phyloP scores from a whole-genome alignment of 495 filamentous ascomycete species.

The Extremus antarcticus region DNA sequence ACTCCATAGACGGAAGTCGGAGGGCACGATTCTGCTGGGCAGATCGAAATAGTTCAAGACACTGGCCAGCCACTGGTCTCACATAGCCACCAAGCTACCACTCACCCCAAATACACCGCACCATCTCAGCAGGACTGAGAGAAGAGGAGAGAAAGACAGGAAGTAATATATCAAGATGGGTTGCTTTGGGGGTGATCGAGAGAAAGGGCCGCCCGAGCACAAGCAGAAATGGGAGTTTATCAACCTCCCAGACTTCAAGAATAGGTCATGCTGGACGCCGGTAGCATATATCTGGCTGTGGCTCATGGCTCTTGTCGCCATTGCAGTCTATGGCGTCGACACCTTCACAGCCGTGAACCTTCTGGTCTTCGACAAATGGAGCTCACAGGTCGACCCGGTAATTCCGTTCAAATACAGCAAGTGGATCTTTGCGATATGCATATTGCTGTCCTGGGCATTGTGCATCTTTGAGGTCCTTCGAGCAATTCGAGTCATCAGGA shows the following conservation, averaged over 20 bases:
- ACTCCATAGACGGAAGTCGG: neutral
- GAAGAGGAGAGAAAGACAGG: neutral
- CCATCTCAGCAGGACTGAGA: conserved; percentile 10
- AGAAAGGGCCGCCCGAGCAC: conserved; percentile 54
- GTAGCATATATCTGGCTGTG: conserved; percentile 81
- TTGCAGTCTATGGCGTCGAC: conserved; percentile 83
- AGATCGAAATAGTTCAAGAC: neutral
- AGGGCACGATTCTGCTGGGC: neutral
- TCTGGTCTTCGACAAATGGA: conserved; percentile 62
- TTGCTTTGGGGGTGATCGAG: conserved; percentile 59
- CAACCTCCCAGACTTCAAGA: conserved; percentile 80
- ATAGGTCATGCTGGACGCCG: conserved; percentile 58
- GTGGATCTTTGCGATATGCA: conserved; percentile 86
- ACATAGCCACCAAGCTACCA: neutral
- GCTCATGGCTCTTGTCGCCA: conserved; percentile 61
- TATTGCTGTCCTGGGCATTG: conserved; percentile 74
- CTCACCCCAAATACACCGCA: neutral
- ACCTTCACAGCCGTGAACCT: conserved; percentile 87
- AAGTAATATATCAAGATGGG: conserved; percentile 19
- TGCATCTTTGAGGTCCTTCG: conserved; percentile 64
- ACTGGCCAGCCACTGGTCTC: neutral
- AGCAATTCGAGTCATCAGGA: conserved; percentile 65
- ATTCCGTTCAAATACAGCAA: conserved; percentile 62
- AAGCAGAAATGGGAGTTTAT: conserved; percentile 95
- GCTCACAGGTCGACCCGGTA: conserved; percentile 49